Conservation (phyloP, 1,284 basidiomycete genomes). For the Coniferiporia sulphurascens region DNA sequence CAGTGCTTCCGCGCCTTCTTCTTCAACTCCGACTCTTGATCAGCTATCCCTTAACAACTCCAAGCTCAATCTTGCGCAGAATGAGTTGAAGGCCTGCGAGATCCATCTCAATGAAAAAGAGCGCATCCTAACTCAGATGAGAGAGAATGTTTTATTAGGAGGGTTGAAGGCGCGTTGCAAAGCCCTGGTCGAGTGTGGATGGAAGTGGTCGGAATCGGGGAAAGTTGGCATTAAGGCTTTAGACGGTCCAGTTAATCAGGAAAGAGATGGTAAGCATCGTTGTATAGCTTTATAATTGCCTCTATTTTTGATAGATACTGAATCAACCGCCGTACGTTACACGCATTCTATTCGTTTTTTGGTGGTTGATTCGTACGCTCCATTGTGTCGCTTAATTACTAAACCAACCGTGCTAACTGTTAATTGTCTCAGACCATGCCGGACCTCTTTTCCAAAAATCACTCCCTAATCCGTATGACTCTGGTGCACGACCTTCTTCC, state of each 20-base stretch:
- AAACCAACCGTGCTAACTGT: background rate
- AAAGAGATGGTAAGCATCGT: background rate
- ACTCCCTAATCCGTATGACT: slow-evolving; percentile 7
- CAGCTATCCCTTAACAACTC: slow-evolving; percentile 27
- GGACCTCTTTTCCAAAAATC: slow-evolving; percentile 7
- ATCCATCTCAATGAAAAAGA: slow-evolving; percentile 64
- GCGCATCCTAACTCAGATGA: slow-evolving; percentile 47
- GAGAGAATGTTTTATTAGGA: slow-evolving; percentile 48
- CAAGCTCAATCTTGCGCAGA: slow-evolving; percentile 63
- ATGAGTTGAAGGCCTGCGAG: slow-evolving; percentile 75
- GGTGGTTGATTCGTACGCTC: slow-evolving; percentile 5
- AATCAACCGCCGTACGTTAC: background rate
- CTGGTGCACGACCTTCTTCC: slow-evolving; percentile 28
- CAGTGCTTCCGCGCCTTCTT: slow-evolving; percentile 34
- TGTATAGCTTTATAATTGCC: background rate
- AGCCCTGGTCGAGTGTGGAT: slow-evolving; percentile 63
- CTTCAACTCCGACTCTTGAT: slow-evolving; percentile 29
- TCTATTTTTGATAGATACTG: background rate
- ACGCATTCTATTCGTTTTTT: background rate
- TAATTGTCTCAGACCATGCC: background rate
- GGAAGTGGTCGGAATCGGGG: slow-evolving; percentile 61
- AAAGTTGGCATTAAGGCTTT: slow-evolving; percentile 46
- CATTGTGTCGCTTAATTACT: background rate
- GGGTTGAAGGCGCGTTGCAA: slow-evolving; percentile 57
- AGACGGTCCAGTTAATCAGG: slow-evolving; percentile 22